Conservation (phyloP, 345 rosid genomes). For the Hibiscus syriacus region DNA sequence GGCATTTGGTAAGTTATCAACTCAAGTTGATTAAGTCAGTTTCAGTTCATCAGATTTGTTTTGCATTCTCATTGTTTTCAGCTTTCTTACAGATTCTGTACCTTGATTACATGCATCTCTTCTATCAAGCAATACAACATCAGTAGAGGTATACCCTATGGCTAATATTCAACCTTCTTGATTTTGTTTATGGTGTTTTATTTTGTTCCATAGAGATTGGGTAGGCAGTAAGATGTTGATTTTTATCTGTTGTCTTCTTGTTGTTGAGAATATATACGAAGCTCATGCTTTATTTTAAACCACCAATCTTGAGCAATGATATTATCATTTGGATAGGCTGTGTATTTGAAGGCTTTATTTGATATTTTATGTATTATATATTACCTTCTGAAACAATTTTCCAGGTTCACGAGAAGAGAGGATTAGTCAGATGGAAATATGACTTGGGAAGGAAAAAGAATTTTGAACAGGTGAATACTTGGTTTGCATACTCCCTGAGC, state of each 20-base stretch:
- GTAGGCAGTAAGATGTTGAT: background rate
- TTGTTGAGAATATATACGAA: background rate
- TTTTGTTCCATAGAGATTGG: background rate
- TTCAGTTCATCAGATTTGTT: conserved; percentile 1
- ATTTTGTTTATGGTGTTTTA: background rate
- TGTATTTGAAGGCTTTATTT: background rate
- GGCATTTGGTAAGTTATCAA: conserved; percentile 60
- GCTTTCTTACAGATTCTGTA: conserved; percentile 62
- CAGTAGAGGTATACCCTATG: conserved; percentile 57
- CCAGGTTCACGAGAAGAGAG: conserved; percentile 81
- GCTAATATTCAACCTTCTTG: background rate
- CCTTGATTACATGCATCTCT: conserved; percentile 74
- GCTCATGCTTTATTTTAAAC: background rate
- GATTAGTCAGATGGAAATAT: conserved; percentile 73
- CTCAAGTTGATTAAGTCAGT: conserved; percentile 5
- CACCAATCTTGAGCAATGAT: background rate
- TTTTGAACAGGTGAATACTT: conserved; percentile 60
- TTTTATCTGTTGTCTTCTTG: too few species aligned
- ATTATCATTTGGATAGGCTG: background rate
- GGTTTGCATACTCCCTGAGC: background rate
- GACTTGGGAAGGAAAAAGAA: conserved; percentile 79
- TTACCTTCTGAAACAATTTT: conserved; percentile 6
- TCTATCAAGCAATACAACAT: conserved; percentile 71
- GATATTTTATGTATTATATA: background rate
- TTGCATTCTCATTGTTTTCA: conserved; percentile 31